Evolutionary conservation across 2,329 filamentous ascomycete genomes (phyloP).

Genomic region (Alternaria postmessia): DNA sequence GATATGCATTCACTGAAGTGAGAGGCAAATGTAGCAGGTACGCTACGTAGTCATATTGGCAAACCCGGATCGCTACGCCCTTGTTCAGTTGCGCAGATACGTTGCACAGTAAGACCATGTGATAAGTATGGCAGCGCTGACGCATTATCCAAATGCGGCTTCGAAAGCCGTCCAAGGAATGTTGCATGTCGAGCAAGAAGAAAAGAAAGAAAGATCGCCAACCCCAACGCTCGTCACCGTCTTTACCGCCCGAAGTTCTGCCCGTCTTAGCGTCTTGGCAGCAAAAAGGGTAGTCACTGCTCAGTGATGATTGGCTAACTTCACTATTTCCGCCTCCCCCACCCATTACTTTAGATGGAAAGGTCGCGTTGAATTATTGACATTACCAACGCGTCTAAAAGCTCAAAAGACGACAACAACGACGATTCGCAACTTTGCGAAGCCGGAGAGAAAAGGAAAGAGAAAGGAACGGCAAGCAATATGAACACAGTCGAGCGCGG

Average conservation of each 20-base stretch:
- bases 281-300: not conserved
- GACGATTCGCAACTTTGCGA: not conserved
- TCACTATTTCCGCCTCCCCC: not conserved
- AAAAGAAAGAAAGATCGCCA: not conserved
- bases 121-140: too few species aligned
- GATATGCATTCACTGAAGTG: too few species aligned
- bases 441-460: not conserved
- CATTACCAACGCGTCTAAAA: not conserved
- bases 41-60: too few species aligned
- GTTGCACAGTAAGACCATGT: too few species aligned
- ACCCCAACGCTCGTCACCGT: not conserved
- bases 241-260: not conserved
- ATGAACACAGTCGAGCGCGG: slow-evolving; percentile 28
- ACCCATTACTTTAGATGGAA: not conserved
- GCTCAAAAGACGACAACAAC: not conserved
- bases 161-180: not conserved
- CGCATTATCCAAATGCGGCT: not conserved
- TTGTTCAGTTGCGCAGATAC: too few species aligned
- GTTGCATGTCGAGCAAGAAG: too few species aligned
- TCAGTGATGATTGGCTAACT: not conserved
- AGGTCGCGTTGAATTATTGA: not conserved
- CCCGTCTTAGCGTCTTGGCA: not conserved
- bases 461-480: not conserved
- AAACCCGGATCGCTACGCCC: too few species aligned
- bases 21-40: too few species aligned